A percentile compares a stretch with the other conserved stretches of the same genome.
Conservation (phyloP, 2,329 filamentous ascomycete genomes). For the Colletotrichum sublineola region DNA sequence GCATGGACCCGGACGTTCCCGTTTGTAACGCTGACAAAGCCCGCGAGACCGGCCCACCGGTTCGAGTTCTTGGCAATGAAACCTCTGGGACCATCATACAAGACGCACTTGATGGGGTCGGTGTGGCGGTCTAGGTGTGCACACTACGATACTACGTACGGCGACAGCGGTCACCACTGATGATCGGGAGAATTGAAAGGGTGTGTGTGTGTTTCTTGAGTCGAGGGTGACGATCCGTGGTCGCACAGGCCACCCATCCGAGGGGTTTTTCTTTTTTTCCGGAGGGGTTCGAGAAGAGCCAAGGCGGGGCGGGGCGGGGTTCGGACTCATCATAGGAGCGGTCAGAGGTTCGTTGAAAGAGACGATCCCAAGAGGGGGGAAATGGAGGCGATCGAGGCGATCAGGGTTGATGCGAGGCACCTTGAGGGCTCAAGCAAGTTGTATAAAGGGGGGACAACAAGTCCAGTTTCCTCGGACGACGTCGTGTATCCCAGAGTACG, state of each 20-base stretch:
- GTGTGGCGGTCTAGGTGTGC: not conserved
- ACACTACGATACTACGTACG: not conserved
- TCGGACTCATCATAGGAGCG: slow-evolving; percentile 33
- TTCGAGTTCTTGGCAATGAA: not conserved
- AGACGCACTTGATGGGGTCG: not conserved
- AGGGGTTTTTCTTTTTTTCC: not conserved
- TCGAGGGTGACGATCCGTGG: slow-evolving; percentile 21
- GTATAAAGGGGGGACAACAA: slow-evolving; percentile 6
- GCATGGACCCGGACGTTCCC: slow-evolving; percentile 37
- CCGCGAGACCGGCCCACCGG: not conserved
- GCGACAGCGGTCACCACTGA: not conserved
- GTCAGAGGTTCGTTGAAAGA: slow-evolving; percentile 16
- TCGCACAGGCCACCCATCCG: slow-evolving; percentile 14
- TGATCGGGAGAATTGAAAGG: not conserved
- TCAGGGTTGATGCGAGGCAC: slow-evolving; percentile 8
- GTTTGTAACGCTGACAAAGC: not conserved
- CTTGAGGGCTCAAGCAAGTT: slow-evolving; percentile 15
- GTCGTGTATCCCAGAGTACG: not conserved
- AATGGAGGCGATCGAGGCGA: not conserved
- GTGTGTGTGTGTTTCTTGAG: no score
- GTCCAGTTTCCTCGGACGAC: not conserved
- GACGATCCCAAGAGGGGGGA: not conserved
- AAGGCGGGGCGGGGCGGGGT: slow-evolving; percentile 38
- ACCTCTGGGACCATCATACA: not conserved
- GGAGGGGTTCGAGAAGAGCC: slow-evolving; percentile 25